Conservation (phyloP, 495 filamentous ascomycete genomes). For the Penicillium canariense region DNA sequence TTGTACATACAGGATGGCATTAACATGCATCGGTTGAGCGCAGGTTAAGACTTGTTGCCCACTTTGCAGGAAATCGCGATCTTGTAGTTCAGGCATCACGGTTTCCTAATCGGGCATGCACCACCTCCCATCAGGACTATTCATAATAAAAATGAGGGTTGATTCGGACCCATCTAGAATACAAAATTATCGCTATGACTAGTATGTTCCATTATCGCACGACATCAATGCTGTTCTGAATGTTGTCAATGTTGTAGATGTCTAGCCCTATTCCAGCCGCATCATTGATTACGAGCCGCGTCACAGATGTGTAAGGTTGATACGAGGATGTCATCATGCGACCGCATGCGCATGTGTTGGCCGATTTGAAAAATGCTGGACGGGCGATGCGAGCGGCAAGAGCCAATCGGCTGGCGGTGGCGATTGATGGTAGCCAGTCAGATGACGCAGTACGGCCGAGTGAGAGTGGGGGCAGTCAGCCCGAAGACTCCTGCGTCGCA, state of each 20-base stretch:
- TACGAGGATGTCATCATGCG: slow-evolving; percentile 7
- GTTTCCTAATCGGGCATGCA: slow-evolving; percentile 14
- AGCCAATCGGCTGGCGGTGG: not conserved
- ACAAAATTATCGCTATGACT: not conserved
- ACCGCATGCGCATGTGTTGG: not conserved
- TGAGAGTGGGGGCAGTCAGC: not conserved
- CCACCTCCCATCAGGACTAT: too few species aligned
- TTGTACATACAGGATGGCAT: not conserved
- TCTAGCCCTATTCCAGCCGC: not conserved
- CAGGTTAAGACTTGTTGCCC: too few species aligned
- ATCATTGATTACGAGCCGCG: not conserved
- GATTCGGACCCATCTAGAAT: not conserved
- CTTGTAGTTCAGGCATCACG: slow-evolving; percentile 13
- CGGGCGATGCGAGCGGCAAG: not conserved
- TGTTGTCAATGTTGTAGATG: not conserved
- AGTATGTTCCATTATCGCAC: not conserved
- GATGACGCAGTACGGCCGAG: too few species aligned
- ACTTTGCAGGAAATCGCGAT: slow-evolving; percentile 19
- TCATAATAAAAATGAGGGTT: too few species aligned
- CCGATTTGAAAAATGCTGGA: not conserved
- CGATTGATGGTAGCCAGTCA: not conserved
- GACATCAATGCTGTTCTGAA: not conserved
- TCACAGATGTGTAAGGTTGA: not conserved
- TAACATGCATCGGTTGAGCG: too few species aligned
- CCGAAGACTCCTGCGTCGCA: slow-evolving; percentile 1